These are phyloP conservation scores for Cystobasidiopsis lactophilus DNA, from an alignment of 768 basidiomycete species.

Conservation along the genomic window DNA sequence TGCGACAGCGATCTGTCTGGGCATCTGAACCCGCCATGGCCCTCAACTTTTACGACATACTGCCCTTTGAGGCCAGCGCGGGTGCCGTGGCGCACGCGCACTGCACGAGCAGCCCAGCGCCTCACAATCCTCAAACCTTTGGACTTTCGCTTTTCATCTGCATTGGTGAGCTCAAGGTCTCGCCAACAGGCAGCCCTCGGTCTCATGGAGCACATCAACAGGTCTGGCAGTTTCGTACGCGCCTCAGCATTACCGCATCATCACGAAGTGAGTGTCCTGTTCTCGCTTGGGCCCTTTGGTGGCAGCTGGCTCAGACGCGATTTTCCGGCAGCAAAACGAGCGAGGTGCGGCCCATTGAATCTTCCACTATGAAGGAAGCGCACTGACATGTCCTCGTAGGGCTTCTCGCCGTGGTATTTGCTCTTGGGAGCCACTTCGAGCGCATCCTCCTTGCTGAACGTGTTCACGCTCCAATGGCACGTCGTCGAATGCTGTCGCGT, in stretches of 20 bases:
- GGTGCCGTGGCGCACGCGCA: no score
- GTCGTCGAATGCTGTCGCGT: constrained; percentile 55
- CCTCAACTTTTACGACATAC: no score
- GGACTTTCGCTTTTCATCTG: no score
- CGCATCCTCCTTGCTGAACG: constrained; percentile 26
- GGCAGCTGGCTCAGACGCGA: not conserved
- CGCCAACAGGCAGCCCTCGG: constrained; percentile 9
- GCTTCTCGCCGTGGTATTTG: constrained; percentile 77
- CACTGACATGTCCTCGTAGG: constrained; percentile 50
- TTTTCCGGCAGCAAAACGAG: not conserved
- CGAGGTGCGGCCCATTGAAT: constrained; percentile 34
- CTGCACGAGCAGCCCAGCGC: no score
- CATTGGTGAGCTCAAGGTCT: no score
- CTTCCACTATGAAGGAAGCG: constrained; percentile 38
- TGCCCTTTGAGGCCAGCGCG: no score
- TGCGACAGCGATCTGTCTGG: no score
- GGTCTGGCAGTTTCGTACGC: constrained; percentile 64
- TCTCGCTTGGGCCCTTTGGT: constrained; percentile 1
- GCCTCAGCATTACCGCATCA: constrained; percentile 40
- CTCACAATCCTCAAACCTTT: no score
- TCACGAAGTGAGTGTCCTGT: not conserved
- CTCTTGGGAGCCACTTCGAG: constrained; percentile 41
- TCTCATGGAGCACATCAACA: constrained; percentile 41
- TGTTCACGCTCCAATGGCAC: constrained; percentile 65
- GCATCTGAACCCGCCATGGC: no score